phyloP scores from a whole-genome alignment of 495 filamentous ascomycete genomes.

The Hypomontagnella submonticulosa region DNA sequence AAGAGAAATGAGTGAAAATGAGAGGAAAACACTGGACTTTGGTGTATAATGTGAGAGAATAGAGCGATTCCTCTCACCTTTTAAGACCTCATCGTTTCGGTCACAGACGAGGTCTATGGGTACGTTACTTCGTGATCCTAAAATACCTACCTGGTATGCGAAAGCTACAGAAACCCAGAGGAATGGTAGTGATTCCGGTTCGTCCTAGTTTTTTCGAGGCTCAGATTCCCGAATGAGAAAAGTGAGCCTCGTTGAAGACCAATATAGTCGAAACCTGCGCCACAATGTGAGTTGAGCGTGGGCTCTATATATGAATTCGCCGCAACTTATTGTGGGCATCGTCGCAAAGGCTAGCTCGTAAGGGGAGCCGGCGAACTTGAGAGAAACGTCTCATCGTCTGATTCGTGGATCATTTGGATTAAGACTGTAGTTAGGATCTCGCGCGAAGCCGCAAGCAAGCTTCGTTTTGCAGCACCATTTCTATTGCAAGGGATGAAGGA shows the following conservation, averaged over 20 bases:
- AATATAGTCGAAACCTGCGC: constrained; percentile 33
- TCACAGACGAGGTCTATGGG: constrained; percentile 2
- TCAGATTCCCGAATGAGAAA: constrained; percentile 13
- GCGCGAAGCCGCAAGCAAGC: constrained; percentile 1
- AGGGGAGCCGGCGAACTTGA: background rate
- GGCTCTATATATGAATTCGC: constrained; percentile 1
- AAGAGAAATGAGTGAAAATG: constrained; percentile 25
- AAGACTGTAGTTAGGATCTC: constrained; percentile 4
- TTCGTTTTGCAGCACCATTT: constrained; percentile 6
- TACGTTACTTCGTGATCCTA: constrained; percentile 9
- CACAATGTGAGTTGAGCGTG: constrained; percentile 3
- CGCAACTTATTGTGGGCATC: background rate
- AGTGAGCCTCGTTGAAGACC: background rate
- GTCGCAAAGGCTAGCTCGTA: background rate
- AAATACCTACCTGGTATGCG: constrained; percentile 13
- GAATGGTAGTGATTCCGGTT: background rate
- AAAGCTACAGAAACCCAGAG: constrained; percentile 3
- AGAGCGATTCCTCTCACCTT: constrained; percentile 4
- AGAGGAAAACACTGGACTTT: constrained; percentile 20
- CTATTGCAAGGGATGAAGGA: constrained; percentile 33
- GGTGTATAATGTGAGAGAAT: background rate
- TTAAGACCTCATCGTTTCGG: constrained; percentile 12
- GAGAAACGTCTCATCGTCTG: background rate
- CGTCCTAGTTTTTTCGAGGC: background rate
- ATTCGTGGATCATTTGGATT: background rate